Evolutionary conservation across 1,284 basidiomycete species (phyloP).

Genomic region (Leccinum fallax): DNA sequence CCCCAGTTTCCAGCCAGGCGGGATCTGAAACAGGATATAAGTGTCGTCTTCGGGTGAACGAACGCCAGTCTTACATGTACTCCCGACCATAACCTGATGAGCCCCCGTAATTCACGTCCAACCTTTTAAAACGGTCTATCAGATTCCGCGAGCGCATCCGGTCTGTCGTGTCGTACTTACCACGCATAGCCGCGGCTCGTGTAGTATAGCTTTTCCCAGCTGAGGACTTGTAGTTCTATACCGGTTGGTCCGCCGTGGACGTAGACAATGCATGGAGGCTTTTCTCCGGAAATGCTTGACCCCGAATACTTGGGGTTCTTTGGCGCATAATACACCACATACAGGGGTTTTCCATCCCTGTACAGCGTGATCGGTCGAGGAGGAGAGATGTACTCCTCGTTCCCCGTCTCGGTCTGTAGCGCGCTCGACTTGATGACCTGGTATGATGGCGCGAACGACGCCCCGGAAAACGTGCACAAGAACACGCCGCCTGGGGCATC

Average conservation of each 20-base stretch:
- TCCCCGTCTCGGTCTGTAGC: conserved; percentile 1
- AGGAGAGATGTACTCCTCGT: conserved; percentile 30
- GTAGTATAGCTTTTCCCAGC: conserved; percentile 34
- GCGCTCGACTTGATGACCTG: conserved; percentile 26
- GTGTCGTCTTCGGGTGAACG: not conserved
- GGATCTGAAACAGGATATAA: conserved; percentile 20
- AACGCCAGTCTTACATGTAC: conserved; percentile 24
- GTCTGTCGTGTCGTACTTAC: conserved; percentile 16
- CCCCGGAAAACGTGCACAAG: conserved; percentile 21
- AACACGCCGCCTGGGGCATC: conserved; percentile 33
- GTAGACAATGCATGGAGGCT: conserved; percentile 34
- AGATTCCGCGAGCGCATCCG: not conserved
- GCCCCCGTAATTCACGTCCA: conserved; percentile 37
- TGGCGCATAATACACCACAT: conserved; percentile 35
- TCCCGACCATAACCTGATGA: conserved; percentile 36
- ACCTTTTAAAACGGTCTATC: conserved; percentile 18
- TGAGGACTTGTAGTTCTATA: conserved; percentile 26
- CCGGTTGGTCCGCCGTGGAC: conserved; percentile 33
- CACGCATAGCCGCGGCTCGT: conserved; percentile 40
- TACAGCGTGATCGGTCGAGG: conserved; percentile 30
- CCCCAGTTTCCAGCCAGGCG: conserved; percentile 36
- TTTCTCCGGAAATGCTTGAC: conserved; percentile 30
- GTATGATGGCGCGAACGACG: conserved; percentile 28
- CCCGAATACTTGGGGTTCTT: conserved; percentile 35
- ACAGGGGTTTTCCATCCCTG: conserved; percentile 22